Base-by-base conservation (phyloP, 306 rosid species). In the Carpinus viminea region DNA sequence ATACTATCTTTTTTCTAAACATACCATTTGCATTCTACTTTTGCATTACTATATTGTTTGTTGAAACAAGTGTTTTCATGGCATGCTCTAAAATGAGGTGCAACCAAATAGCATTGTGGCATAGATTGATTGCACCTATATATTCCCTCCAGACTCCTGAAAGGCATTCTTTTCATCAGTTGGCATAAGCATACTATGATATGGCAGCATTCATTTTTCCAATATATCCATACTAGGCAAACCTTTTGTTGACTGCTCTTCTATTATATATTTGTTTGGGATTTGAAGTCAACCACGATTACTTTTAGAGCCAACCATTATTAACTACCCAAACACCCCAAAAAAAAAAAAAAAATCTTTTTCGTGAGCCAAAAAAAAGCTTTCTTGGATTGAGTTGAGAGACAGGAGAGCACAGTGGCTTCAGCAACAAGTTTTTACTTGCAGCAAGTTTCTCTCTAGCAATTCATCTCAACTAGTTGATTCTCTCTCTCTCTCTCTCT, bases 1-100 rank as follows among this genome's bases (percentile, higher is more conserved):
- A 50, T 15, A 8, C 11, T 10, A 1, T 17, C 15, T 38, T 7
- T 26, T 41, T 7, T 8, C 18, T 10, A 41, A 66, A 24, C 66
- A 46, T 9, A 12, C 18, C 17, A 41, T 57, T 59, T 66, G 20
- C 7, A 21, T 51, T 16, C 52, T 16, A 28, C 68, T 54, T 53
- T 52, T 31, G 36, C 59, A 24, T 43, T 60, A 60, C 51, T 6
- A 1, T 64, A 36, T 73, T 2, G 50, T 41, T 66, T 36, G 21
- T 66, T 66, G 50, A 41, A 66, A 41, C 8, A 17, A 66, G 72
- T 38, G 50, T 38, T 66, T 66, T 41, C 72, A 66, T 36, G 41
- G 72, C 72, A 38, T 66, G 72, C 72, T 2, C 8, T 38, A 18
- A 38, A 66, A 41, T 9, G 51, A 38, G 70, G 46, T 34, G 70